Conservation (phyloP, 108 stramenopile genomes). For the Cyclotella distinguenda region DNA sequence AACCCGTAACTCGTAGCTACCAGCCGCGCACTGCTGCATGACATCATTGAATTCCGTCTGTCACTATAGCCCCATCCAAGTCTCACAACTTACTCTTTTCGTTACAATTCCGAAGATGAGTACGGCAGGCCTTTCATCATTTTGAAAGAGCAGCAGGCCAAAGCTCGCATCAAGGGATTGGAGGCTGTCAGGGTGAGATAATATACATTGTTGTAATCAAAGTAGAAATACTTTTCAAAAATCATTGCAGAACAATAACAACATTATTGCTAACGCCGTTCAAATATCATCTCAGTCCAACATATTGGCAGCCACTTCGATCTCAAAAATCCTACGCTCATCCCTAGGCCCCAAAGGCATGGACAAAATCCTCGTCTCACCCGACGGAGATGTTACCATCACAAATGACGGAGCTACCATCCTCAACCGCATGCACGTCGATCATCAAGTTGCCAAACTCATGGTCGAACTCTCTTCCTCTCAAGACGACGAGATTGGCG, state of each 20-base stretch:
- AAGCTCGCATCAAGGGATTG: constrained; percentile 93
- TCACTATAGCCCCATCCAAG: background rate
- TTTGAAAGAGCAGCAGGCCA: constrained; percentile 97
- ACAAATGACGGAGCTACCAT: constrained; percentile 99
- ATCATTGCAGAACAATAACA: background rate
- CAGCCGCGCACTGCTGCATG: background rate
- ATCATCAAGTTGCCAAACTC: constrained; percentile 94
- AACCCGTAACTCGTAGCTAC: background rate
- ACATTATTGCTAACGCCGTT: background rate
- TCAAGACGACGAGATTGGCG: constrained; percentile 99
- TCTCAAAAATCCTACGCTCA: constrained; percentile 92
- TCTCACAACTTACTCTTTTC: background rate
- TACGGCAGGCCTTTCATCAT: constrained; percentile 99
- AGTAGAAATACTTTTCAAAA: background rate
- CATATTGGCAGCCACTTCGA: constrained; percentile 95
- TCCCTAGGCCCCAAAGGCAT: constrained; percentile 98
- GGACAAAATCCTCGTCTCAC: constrained; percentile 98
- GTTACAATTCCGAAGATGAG: constrained; percentile 73
- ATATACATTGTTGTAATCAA: constrained; percentile 38
- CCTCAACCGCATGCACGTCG: constrained; percentile 91
- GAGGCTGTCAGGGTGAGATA: constrained; percentile 79
- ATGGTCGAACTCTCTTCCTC: constrained; percentile 95
- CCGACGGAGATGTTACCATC: constrained; percentile 98
- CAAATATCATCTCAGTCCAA: constrained; percentile 90
- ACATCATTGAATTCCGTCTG: background rate